These are phyloP conservation scores for Phytophthora ohioensis DNA, from an alignment of 352 stramenopile genomes.

Conservation along the genomic window DNA sequence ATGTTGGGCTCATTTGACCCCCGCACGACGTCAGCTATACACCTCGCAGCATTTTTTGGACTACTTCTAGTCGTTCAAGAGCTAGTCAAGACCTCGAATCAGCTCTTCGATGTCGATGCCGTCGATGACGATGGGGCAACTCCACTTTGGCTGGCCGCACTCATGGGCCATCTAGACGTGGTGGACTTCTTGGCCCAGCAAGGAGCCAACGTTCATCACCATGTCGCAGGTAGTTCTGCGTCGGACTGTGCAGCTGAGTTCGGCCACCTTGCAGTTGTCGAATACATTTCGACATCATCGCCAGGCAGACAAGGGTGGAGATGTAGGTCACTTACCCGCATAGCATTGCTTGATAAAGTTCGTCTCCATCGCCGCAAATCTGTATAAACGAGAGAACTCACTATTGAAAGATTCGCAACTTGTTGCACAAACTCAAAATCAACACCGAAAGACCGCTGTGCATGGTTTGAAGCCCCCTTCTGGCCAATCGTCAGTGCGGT, in stretches of 20 bases:
- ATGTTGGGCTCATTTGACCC: conserved; percentile 32
- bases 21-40: conserved; percentile 43
- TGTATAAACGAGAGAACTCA: not conserved
- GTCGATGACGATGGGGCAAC: conserved; percentile 43
- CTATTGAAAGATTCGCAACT: too few relatives aligned
- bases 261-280: conserved; percentile 44
- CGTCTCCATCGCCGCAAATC: not conserved
- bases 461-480: too few relatives aligned
- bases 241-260: conserved; percentile 43
- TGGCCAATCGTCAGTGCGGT: too few relatives aligned
- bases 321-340: conserved; percentile 19
- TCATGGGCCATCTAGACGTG: conserved; percentile 45
- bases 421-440: too few relatives aligned
- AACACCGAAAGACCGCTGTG: too few relatives aligned
- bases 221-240: conserved; percentile 29
- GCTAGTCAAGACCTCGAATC: conserved; percentile 18
- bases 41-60: conserved; percentile 52
- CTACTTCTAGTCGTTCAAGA: conserved; percentile 32
- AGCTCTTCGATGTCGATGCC: conserved; percentile 39
- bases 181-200: conserved; percentile 47
- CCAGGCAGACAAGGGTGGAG: conserved; percentile 14
- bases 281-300: conserved; percentile 43
- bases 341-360: conserved; percentile 17
- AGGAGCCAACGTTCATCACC: conserved; percentile 38
- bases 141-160: conserved; percentile 48